Evolutionary conservation across 768 basidiomycete species (phyloP).

Genomic region (Omphalotus guepiniiformis): DNA sequence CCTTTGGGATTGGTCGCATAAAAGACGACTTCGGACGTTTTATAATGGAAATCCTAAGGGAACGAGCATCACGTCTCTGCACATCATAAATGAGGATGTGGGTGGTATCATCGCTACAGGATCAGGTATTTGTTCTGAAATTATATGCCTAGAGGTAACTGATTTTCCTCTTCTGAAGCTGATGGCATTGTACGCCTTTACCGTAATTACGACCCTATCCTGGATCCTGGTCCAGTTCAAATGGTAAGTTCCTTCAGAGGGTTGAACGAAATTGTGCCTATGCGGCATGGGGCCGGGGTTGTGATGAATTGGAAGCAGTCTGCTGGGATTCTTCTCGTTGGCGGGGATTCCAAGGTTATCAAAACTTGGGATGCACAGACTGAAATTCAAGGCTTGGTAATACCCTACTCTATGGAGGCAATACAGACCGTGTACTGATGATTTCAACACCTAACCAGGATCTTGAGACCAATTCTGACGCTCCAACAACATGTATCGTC

Average conservation of each 20-base stretch:
- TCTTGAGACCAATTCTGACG: slow-evolving; percentile 83
- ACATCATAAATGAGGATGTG: slow-evolving; percentile 94
- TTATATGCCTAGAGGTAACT: neutral
- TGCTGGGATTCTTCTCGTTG: slow-evolving; percentile 79
- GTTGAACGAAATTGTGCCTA: slow-evolving; percentile 69
- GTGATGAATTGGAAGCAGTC: slow-evolving; percentile 93
- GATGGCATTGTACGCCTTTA: slow-evolving; percentile 91
- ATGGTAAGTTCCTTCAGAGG: slow-evolving; percentile 95
- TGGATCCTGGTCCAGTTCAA: slow-evolving; percentile 71
- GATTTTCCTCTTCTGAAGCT: slow-evolving; percentile 43
- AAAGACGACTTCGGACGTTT: slow-evolving; percentile 75
- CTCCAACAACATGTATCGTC: slow-evolving; percentile 81
- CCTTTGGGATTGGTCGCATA: slow-evolving; percentile 92
- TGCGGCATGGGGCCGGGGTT: slow-evolving; percentile 77
- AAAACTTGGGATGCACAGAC: slow-evolving; percentile 95
- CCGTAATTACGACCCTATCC: slow-evolving; percentile 80
- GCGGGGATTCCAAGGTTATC: slow-evolving; percentile 86
- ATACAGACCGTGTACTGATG: neutral
- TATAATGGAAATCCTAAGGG: slow-evolving; percentile 84
- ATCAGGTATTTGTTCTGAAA: slow-evolving; percentile 50
- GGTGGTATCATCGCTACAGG: slow-evolving; percentile 86
- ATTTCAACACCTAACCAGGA: slow-evolving; percentile 48
- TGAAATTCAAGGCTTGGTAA: slow-evolving; percentile 71
- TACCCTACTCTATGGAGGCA: slow-evolving; percentile 18
- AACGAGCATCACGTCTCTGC: slow-evolving; percentile 80